phyloP scores from a whole-genome alignment of 164 flowering plant species.

The Akebia trifoliata region DNA sequence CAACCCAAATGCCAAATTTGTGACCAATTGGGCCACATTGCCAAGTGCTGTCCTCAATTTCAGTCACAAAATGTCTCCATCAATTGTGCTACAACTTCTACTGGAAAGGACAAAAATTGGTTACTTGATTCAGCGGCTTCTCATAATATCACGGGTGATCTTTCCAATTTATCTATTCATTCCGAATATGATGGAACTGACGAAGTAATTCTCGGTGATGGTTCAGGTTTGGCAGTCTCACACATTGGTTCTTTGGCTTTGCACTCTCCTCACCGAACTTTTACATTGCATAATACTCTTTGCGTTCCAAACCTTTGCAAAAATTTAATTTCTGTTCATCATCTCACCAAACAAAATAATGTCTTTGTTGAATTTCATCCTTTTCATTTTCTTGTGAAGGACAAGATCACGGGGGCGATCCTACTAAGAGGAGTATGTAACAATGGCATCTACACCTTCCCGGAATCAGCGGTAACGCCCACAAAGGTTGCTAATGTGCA shows the following conservation, averaged over 20 bases:
- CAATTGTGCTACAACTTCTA: too few species aligned
- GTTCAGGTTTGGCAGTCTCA: not conserved
- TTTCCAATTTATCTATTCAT: not conserved
- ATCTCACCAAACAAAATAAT: constrained; percentile 6
- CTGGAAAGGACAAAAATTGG: too few species aligned
- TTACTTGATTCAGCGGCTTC: not conserved
- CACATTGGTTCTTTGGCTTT: constrained; percentile 7
- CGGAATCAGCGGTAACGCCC: not conserved
- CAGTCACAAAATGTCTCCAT: too few species aligned
- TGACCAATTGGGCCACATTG: too few species aligned
- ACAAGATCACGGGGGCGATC: too few species aligned
- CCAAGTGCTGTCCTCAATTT: too few species aligned
- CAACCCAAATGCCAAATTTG: too few species aligned
- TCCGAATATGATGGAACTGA: not conserved
- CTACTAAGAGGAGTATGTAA: constrained; percentile 11
- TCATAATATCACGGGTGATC: not conserved
- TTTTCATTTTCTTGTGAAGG: too few species aligned
- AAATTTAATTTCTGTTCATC: constrained; percentile 1
- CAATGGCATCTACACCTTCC: constrained; percentile 9
- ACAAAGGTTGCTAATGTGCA: constrained; percentile 12
- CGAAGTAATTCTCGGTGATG: not conserved
- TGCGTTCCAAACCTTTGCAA: not conserved
- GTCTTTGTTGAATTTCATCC: too few species aligned
- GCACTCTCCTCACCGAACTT: constrained; percentile 2
- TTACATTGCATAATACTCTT: too few species aligned